phyloP scores from a whole-genome alignment of 176 grass and related monocot genomes.

The Musa troglodytarum region DNA sequence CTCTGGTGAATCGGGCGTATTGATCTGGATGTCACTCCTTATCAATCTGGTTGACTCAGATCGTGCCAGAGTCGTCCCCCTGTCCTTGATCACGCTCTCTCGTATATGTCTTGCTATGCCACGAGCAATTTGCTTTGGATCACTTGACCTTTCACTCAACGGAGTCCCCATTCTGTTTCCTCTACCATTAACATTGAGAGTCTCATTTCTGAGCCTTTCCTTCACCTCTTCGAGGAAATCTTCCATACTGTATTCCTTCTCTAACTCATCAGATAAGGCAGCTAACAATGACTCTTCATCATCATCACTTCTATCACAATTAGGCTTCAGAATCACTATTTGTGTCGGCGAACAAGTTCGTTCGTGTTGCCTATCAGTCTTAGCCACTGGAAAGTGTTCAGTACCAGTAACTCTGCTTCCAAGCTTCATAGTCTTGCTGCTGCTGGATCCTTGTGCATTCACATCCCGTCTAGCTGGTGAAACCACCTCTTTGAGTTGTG shows the following conservation, averaged over 20 bases:
- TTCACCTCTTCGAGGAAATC: conserved; percentile 66
- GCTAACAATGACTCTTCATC: background rate
- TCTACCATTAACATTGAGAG: conserved; percentile 6
- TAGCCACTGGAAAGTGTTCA: conserved; percentile 1
- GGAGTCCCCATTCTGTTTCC: conserved; percentile 12
- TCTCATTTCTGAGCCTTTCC: conserved; percentile 31
- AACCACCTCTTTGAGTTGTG: background rate
- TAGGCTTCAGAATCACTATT: conserved; percentile 69
- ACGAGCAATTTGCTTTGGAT: conserved; percentile 31
- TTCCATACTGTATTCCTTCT: conserved; percentile 39
- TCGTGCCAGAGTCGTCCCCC: conserved; percentile 32
- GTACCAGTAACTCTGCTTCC: background rate
- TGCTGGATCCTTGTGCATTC: background rate
- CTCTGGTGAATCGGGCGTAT: conserved; percentile 19
- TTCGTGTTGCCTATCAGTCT: conserved; percentile 13
- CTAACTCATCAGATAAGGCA: conserved; percentile 26
- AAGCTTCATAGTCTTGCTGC: background rate
- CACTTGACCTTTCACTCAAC: conserved; percentile 9
- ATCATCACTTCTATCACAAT: conserved; percentile 3
- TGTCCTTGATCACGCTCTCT: conserved; percentile 38
- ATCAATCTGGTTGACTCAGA: conserved; percentile 37
- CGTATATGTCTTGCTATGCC: conserved; percentile 48
- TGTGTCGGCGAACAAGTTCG: conserved; percentile 10
- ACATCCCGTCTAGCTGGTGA: background rate
- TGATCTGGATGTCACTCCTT: conserved; percentile 16